These are phyloP conservation scores for Clavariopsis aquatica DNA, from an alignment of 495 filamentous ascomycete species.

Conservation along the genomic window DNA sequence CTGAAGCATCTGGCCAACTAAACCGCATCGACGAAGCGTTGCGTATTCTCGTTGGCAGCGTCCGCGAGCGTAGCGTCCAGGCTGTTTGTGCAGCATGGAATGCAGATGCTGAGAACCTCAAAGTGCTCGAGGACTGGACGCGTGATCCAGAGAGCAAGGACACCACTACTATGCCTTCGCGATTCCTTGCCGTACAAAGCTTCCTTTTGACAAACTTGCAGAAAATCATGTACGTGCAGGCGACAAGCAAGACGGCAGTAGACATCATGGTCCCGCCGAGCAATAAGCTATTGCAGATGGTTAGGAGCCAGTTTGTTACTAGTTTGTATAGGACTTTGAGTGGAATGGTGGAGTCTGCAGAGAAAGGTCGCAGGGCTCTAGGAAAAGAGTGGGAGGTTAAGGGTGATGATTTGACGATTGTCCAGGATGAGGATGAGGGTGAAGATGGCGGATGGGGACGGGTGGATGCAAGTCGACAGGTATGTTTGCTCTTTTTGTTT, in stretches of 20 bases:
- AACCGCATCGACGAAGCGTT: slow-evolving; percentile 46
- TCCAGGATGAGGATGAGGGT: slow-evolving; percentile 8
- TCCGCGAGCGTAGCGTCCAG: slow-evolving; percentile 78
- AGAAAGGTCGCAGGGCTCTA: slow-evolving; percentile 62
- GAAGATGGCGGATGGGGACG: slow-evolving; percentile 23
- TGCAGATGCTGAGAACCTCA: slow-evolving; percentile 83
- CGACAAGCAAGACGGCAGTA: slow-evolving; percentile 64
- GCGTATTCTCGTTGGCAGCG: slow-evolving; percentile 67
- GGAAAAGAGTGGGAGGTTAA: slow-evolving; percentile 58
- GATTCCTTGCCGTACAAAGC: slow-evolving; percentile 78
- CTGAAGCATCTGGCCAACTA: slow-evolving; percentile 49
- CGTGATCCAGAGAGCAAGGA: slow-evolving; percentile 73
- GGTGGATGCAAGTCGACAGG: slow-evolving; percentile 67
- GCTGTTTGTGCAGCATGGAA: slow-evolving; percentile 85
- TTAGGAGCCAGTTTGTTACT: slow-evolving; percentile 81
- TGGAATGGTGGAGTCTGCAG: slow-evolving; percentile 94
- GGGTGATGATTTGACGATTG: slow-evolving; percentile 42
- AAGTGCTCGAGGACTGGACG: slow-evolving; percentile 89
- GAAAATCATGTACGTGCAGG: slow-evolving; percentile 90
- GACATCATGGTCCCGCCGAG: slow-evolving; percentile 82
- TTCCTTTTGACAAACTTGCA: slow-evolving; percentile 80
- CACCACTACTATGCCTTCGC: slow-evolving; percentile 82
- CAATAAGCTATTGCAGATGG: slow-evolving; percentile 79
- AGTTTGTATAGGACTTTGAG: slow-evolving; percentile 89
- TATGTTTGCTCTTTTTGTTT: slow-evolving; percentile 50